Evolutionary conservation across 352 stramenopile genomes (phyloP), one percentile per base, ranked within the genome.

Genomic region (Globisporangium carolinianum): DNA sequence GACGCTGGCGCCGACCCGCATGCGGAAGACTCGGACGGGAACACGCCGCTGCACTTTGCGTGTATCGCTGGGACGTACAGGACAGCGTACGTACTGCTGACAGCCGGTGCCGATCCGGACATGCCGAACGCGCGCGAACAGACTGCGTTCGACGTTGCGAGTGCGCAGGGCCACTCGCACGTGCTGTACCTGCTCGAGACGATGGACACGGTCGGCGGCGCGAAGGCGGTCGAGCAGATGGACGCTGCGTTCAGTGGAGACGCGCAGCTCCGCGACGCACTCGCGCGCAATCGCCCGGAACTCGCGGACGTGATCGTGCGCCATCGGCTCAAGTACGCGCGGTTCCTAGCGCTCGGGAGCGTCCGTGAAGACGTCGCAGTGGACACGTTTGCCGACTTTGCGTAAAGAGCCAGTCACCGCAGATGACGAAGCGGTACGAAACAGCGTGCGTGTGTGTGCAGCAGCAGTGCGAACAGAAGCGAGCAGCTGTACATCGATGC

Each of bases 121-220:
- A 91, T 94, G 77, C 85, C 85, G 24, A 92, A 94, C 61, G 69
- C 83, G 24, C 68, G 72, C n/a, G 74, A 87, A 49, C 67, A 94
- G 57, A 91, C 85, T 53, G 76, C 85, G 10, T 89, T 91, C 53
- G 85, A 94, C 51, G 74, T 94, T 46, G 82, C 82, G 11, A 73
- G 80, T 48, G 64, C 63, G 37, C 73, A 83, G 39, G 79, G 83
- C 45, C 79, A 87, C 61, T 73, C 77, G 36, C 83, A 90, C 57
- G 72, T 92, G 47, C 72, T 84, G 55, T 89, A 92, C 56, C 58
- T 92, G 58, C 70, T 92, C 48, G 79, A 92, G 61, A 91, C 80
- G 18, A 91, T 87, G 61, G 80, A 80, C 57, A 80, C 80, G 68
- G 77, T 70, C 35, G 69, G 72, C 47, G 67, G 75, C 54, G 71